Evolutionary conservation across 805 yeast genomes (phyloP), one percentile per base, ranked within the genome.

Genomic region (Teunomyces cretensis): DNA sequence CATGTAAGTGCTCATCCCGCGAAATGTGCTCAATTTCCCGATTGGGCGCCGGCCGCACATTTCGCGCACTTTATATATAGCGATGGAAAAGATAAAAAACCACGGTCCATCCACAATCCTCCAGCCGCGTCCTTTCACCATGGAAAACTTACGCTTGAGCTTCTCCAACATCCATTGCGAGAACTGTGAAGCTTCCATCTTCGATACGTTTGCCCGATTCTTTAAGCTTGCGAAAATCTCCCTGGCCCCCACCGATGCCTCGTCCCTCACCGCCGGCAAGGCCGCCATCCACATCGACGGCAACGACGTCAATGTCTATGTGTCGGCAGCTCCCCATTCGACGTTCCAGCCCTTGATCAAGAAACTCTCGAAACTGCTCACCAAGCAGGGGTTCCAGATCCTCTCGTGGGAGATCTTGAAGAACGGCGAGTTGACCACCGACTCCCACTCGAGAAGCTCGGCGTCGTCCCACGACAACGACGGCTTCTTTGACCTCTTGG

Each of bases 151-250:
- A 36, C 47, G 43, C 16, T 30, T 59, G 16, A 45, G 44, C 15
- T 51, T 80, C 31, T 67, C 64, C 3, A 81, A 83, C 49, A 67
- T 81, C 31, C 86, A 81, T 55, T 82, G 87, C 54, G 65, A 63
- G 2, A 76, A 75, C 31, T 82, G 87, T 54, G 76, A 72, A 47
- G 50, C 50, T 2, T 58, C 70, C 9, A 65, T 81, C 15, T 50
- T 52, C 13, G 43, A 51, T 6, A 47, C 61, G 1, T 46, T 78
- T 11, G 39, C 61, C 3, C 45, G 55, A 11, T 42, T 54, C 22
- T 59, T 60, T 42, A 36, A 38, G 53, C 50, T 41, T 12, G 22
- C 36, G 7, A 33, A 13, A 30, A 42, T 19, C n/a, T 15, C 38
- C 3, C 38, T 24, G 13, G 6, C 12, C 11, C 12, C 27, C 24